These are phyloP conservation scores for Pezicula carpinea DNA, from an alignment of 2,329 filamentous ascomycete genomes.

Conservation along the genomic window DNA sequence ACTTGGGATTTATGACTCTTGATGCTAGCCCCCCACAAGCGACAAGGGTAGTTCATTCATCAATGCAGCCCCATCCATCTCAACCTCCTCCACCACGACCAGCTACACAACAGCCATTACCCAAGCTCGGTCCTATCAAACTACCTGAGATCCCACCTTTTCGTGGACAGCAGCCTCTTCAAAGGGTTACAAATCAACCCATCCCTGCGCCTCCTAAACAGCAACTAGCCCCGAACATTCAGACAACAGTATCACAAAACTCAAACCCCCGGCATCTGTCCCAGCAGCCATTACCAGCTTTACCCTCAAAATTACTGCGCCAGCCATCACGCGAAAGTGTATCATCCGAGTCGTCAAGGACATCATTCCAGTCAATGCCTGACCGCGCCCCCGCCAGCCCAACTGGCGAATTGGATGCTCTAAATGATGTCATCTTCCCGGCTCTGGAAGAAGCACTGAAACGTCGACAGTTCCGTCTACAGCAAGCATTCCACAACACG, in stretches of 20 bases:
- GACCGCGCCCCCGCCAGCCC: conserved; percentile 51
- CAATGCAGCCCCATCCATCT: conserved; percentile 16
- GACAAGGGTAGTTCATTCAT: conserved; percentile 21
- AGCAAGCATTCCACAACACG: conserved; percentile 29
- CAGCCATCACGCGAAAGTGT: conserved; percentile 26
- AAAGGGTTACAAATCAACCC: conserved; percentile 26
- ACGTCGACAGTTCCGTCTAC: conserved; percentile 61
- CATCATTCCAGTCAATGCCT: conserved; percentile 47
- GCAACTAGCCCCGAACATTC: conserved; percentile 15
- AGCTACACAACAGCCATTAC: conserved; percentile 28
- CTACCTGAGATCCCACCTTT: conserved; percentile 33
- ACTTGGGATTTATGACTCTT: conserved; percentile 54
- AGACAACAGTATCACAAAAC: conserved; percentile 20
- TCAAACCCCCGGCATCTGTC: conserved; percentile 20
- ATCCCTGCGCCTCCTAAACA: conserved; percentile 21
- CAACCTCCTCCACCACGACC: conserved; percentile 21
- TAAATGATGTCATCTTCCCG: conserved; percentile 88
- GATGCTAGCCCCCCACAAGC: conserved; percentile 14
- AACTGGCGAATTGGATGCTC: conserved; percentile 72
- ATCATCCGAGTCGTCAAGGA: conserved; percentile 20
- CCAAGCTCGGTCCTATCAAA: conserved; percentile 30
- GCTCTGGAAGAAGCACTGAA: conserved; percentile 88
- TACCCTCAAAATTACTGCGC: conserved; percentile 28
- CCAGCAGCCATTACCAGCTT: conserved; percentile 26
- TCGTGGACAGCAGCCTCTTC: conserved; percentile 24